Percentiles rank a stretch among this genome's conserved stretches.
phyloP scores from a whole-genome alignment of 2,329 filamentous ascomycete genomes.

The Sporothrix luriei region DNA sequence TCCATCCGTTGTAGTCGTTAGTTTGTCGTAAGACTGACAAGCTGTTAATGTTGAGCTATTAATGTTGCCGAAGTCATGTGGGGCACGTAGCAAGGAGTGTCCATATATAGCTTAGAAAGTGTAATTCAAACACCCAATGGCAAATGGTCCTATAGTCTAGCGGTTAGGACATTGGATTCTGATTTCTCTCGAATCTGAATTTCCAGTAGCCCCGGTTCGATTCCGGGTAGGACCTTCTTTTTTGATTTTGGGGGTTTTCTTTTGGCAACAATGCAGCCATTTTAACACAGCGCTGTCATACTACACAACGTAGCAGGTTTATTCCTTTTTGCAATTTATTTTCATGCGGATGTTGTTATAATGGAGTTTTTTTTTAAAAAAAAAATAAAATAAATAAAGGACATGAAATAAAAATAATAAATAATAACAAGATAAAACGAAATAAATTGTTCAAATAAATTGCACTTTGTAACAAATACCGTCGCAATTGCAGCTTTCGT shows the following conservation, averaged over 20 bases:
- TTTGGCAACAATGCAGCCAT: background rate
- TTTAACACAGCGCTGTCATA: too few relatives aligned
- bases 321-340: too few relatives aligned
- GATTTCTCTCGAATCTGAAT: constrained; percentile 19
- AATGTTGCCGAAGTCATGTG: background rate
- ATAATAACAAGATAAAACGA: too few relatives aligned
- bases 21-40: background rate
- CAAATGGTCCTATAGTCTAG: constrained; percentile 29
- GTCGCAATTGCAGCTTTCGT: too few relatives aligned
- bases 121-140: background rate
- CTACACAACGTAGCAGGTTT: too few relatives aligned
- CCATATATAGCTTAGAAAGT: background rate
- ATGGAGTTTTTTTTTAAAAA: too few relatives aligned
- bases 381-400: too few relatives aligned
- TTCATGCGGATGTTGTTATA: too few relatives aligned
- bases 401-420: too few relatives aligned
- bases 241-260: background rate
- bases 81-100: background rate
- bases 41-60: too few relatives aligned
- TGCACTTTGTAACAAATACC: too few relatives aligned
- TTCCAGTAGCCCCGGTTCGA: constrained; percentile 33
- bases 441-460: too few relatives aligned
- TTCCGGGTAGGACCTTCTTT: constrained; percentile 31
- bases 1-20: background rate
- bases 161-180: constrained; percentile 30